These are phyloP conservation scores for Tetradesmus obliquus DNA, from an alignment of 139 green algal species.

Conservation along the genomic window DNA sequence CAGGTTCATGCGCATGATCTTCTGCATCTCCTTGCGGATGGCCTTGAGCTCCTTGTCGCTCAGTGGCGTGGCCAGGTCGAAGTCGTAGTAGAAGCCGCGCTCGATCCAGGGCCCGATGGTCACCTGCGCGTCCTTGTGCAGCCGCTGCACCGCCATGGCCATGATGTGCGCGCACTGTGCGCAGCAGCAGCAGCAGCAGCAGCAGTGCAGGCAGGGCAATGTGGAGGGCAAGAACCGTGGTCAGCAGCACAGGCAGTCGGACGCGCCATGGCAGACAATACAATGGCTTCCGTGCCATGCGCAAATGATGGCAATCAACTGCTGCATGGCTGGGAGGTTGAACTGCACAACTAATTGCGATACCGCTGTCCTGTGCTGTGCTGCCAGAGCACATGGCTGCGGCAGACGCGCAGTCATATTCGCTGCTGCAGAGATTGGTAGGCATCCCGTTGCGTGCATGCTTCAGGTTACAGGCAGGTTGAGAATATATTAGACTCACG, in stretches of 20 bases:
- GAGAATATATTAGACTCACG: too few species aligned
- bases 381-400: too few species aligned
- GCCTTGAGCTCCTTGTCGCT: slow-evolving; percentile 93
- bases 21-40: slow-evolving; percentile 96
- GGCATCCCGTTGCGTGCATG: too few species aligned
- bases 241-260: neutral
- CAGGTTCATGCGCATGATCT: slow-evolving; percentile 83
- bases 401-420: too few species aligned
- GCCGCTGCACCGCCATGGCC: slow-evolving; percentile 97
- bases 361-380: too few species aligned
- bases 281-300: too few species aligned
- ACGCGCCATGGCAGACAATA: neutral
- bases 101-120: slow-evolving; percentile 98
- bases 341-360: too few species aligned
- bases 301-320: too few species aligned
- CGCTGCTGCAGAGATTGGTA: too few species aligned
- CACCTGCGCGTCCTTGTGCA: slow-evolving; percentile 88
- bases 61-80: slow-evolving; percentile 85
- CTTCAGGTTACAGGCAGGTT: too few species aligned
- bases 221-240: neutral
- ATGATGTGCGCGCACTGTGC: slow-evolving; percentile 95
- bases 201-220: neutral
- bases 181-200: neutral
- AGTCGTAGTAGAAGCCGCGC: slow-evolving; percentile 99
- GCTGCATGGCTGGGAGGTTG: too few species aligned